Conservation (phyloP, 2,329 filamentous ascomycete species). For the Cadophora malorum region DNA sequence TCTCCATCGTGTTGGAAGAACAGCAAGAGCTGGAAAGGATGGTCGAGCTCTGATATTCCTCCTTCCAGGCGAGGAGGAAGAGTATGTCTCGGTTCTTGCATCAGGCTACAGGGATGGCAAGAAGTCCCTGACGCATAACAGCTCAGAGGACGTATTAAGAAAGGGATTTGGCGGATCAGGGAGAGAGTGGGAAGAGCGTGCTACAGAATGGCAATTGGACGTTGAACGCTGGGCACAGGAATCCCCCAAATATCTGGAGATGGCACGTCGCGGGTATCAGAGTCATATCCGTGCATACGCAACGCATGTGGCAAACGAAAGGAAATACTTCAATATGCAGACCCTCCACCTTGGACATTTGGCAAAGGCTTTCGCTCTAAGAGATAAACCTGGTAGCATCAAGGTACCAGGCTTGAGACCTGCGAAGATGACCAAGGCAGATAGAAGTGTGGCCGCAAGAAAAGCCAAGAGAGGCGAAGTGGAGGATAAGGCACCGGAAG, state of each 20-base stretch:
- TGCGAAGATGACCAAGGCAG: constrained; percentile 51
- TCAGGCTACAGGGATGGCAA: constrained; percentile 52
- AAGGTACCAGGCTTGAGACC: constrained; percentile 55
- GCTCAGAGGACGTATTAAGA: constrained; percentile 70
- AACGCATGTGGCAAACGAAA: constrained; percentile 86
- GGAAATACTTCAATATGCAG: constrained; percentile 89
- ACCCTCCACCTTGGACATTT: constrained; percentile 90
- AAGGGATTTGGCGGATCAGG: constrained; percentile 64
- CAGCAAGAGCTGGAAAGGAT: constrained; percentile 87
- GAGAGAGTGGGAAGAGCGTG: constrained; percentile 66
- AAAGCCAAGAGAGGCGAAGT: constrained; percentile 47
- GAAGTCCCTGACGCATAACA: constrained; percentile 69
- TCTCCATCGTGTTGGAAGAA: constrained; percentile 91
- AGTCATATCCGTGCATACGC: constrained; percentile 94
- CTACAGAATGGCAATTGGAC: constrained; percentile 72
- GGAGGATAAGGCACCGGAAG: constrained; percentile 45
- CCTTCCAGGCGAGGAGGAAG: constrained; percentile 88
- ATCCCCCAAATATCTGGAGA: constrained; percentile 73
- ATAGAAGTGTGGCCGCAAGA: constrained; percentile 48
- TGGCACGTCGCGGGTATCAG: constrained; percentile 85
- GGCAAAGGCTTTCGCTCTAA: constrained; percentile 89
- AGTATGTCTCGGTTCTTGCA: constrained; percentile 71
- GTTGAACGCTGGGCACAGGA: constrained; percentile 70
- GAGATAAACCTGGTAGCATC: constrained; percentile 88
- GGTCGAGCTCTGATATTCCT: constrained; percentile 90